Percentiles rank a stretch among this genome's conserved stretches.
These are phyloP conservation scores for Botrytis porri DNA, from an alignment of 2,329 filamentous ascomycete species.

Conservation along the genomic window DNA sequence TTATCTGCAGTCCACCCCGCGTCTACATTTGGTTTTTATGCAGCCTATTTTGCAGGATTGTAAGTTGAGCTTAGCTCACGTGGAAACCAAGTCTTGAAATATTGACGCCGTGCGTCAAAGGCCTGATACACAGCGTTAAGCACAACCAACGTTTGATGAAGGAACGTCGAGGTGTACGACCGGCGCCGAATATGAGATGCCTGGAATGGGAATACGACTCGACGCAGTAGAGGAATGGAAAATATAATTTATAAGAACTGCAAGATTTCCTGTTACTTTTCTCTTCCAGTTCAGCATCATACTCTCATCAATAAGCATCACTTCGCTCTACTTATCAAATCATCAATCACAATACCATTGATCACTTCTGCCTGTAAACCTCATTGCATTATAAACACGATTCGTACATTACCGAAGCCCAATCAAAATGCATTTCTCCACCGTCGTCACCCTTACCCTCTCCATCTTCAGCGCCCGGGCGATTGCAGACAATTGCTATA, in stretches of 20 bases:
- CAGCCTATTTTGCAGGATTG: background rate
- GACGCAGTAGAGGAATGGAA: background rate
- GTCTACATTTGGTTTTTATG: too few species aligned
- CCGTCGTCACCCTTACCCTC: background rate
- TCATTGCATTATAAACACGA: background rate
- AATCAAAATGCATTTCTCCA: background rate
- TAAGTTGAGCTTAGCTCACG: background rate
- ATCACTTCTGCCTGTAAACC: background rate
- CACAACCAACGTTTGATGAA: background rate
- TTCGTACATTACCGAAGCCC: background rate
- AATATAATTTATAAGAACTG: background rate
- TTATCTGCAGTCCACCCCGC: too few species aligned
- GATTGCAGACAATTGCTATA: background rate
- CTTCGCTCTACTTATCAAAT: background rate
- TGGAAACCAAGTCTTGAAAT: background rate
- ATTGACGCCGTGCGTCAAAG: background rate
- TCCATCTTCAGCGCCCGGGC: background rate
- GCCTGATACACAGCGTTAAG: background rate
- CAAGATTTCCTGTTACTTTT: background rate
- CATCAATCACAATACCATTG: background rate
- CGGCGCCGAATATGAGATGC: background rate
- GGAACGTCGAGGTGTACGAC: background rate
- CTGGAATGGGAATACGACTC: background rate
- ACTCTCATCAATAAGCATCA: background rate
- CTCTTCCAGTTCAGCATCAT: background rate